Evolutionary conservation across 768 basidiomycete genomes (phyloP).

Genomic region (Boletellus sp.): DNA sequence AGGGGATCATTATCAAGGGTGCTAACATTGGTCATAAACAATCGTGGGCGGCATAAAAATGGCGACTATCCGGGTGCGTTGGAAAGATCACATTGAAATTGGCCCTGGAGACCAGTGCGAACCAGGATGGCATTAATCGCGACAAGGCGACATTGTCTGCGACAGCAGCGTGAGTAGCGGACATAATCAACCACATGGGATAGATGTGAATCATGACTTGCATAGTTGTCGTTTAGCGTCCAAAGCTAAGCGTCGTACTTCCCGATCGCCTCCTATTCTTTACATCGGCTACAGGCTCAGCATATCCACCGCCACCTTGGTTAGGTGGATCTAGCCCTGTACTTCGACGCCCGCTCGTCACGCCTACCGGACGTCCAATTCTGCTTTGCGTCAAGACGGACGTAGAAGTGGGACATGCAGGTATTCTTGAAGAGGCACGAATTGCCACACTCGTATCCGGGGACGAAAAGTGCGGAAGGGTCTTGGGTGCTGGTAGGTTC

Average conservation of each 20-base stretch:
- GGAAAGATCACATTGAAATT: slow-evolving; percentile 15
- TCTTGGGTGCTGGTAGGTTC: slow-evolving; percentile 27
- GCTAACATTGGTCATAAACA: slow-evolving; percentile 24
- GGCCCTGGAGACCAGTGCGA: slow-evolving; percentile 22
- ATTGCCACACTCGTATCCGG: slow-evolving; percentile 45
- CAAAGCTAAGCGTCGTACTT: slow-evolving; percentile 22
- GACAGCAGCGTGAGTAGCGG: slow-evolving; percentile 9
- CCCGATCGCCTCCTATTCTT: slow-evolving; percentile 28
- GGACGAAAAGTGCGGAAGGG: slow-evolving; percentile 42
- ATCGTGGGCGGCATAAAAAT: slow-evolving; percentile 19
- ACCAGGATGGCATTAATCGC: slow-evolving; percentile 10
- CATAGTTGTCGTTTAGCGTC: slow-evolving; percentile 19
- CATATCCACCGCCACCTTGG: slow-evolving; percentile 17
- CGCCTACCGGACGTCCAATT: slow-evolving; percentile 42
- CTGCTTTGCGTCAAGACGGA: slow-evolving; percentile 38
- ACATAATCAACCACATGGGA: slow-evolving; percentile 5
- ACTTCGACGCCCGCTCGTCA: slow-evolving; percentile 44
- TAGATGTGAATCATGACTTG: slow-evolving; percentile 10
- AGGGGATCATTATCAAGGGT: slow-evolving; percentile 17
- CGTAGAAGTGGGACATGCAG: slow-evolving; percentile 35
- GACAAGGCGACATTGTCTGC: slow-evolving; percentile 12
- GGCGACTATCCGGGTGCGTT: slow-evolving; percentile 4
- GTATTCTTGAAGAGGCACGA: slow-evolving; percentile 41
- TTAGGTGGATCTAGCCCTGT: slow-evolving; percentile 29
- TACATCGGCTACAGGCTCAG: slow-evolving; percentile 17